Percentiles rank a stretch among this genome's conserved stretches.
phyloP scores from a whole-genome alignment of 2,329 filamentous ascomycete genomes.

The Fusarium sp. region DNA sequence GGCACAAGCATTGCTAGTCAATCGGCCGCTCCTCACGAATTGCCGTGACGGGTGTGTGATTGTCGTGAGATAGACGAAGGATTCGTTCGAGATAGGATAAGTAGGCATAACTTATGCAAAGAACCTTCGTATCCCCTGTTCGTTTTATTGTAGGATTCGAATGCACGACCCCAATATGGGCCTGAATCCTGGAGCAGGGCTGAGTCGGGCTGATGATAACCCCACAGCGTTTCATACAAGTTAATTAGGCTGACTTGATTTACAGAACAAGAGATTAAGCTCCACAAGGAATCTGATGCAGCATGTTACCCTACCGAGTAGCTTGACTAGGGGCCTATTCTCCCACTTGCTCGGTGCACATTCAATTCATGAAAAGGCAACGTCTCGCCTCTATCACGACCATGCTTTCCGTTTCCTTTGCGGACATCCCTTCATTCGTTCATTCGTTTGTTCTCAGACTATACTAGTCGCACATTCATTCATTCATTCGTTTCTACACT shows the following conservation, averaged over 20 bases:
- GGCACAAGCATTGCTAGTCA: too few species aligned
- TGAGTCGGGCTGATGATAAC: constrained; percentile 4
- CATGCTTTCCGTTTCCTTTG: neutral
- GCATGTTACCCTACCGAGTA: neutral
- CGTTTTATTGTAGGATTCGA: constrained; percentile 7
- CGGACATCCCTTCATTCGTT: constrained; percentile 2
- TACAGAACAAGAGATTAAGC: constrained; percentile 3
- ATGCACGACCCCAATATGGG: constrained; percentile 4
- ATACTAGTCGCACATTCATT: neutral
- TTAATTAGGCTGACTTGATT: constrained; percentile 7
- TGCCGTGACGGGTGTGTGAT: too few species aligned
- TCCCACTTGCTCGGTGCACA: neutral
- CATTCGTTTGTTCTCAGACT: neutral
- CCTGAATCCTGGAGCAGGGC: neutral
- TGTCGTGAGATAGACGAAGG: too few species aligned
- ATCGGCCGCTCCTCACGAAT: too few species aligned
- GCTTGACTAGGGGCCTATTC: neutral
- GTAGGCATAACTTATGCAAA: too few species aligned
- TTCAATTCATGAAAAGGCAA: constrained; percentile 19
- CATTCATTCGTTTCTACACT: neutral
- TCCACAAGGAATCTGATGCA: constrained; percentile 1
- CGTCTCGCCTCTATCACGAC: neutral
- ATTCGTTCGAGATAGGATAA: too few species aligned
- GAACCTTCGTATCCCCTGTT: neutral
- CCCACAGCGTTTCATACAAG: constrained; percentile 15